A percentile compares a stretch with the other conserved stretches of the same genome.
Conservation (phyloP, 345 rosid species). For the Noccaea caerulescens region DNA sequence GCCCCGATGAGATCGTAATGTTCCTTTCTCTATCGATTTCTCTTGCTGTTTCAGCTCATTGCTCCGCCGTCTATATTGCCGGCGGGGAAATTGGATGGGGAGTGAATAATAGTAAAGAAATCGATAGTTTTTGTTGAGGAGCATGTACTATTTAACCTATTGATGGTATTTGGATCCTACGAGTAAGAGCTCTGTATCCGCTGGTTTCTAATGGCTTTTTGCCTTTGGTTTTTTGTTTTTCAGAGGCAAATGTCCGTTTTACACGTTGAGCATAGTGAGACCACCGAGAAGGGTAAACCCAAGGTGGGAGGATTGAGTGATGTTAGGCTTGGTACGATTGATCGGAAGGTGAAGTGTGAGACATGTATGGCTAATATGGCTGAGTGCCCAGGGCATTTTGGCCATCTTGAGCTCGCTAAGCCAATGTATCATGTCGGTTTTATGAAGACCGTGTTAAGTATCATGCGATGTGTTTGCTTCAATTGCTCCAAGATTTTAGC, state of each 20-base stretch:
- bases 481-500: conserved; percentile 92
- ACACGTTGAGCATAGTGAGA: conserved; percentile 85
- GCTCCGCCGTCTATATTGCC: conserved; percentile 33
- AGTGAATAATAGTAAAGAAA: not conserved
- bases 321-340: conserved; percentile 84
- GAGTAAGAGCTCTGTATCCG: not conserved
- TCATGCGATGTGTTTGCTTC: conserved; percentile 94
- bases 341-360: conserved; percentile 88
- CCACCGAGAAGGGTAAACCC: conserved; percentile 91
- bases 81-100: conserved; percentile 5
- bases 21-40: conserved; percentile 21
- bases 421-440: conserved; percentile 97
- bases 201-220: conserved; percentile 22
- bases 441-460: conserved; percentile 84
- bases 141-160: not conserved
- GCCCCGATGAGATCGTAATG: conserved; percentile 96
- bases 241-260: conserved; percentile 99
- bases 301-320: conserved; percentile 88
- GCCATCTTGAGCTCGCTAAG: conserved; percentile 96
- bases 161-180: not conserved
- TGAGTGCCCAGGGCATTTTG: conserved; percentile 95
- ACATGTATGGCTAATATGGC: conserved; percentile 96
- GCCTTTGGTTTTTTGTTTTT: not conserved
- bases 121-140: conserved; percentile 6
- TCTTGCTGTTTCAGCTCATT: conserved; percentile 25